Percentiles rank a stretch among this genome's conserved stretches.
phyloP scores from a whole-genome alignment of 1,139 yeast species.

The Diutina neorugosa region DNA sequence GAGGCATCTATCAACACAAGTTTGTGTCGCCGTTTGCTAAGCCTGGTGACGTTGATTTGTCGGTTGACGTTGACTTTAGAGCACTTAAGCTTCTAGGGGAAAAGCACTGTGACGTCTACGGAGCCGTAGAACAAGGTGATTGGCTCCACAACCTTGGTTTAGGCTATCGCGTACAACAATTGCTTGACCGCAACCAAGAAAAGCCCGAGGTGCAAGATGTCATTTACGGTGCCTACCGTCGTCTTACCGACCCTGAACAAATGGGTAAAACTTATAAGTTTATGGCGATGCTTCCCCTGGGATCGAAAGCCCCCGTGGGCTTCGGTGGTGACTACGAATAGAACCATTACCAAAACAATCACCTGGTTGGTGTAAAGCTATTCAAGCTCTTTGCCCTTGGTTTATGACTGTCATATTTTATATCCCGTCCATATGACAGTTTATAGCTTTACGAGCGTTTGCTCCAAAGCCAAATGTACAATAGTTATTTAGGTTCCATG shows the following conservation, averaged over 20 bases:
- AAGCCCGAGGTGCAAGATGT: conserved; percentile 9
- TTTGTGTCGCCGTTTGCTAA: conserved; percentile 64
- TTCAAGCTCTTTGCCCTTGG: too few relatives aligned
- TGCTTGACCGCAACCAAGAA: conserved; percentile 34
- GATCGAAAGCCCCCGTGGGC: conserved; percentile 25
- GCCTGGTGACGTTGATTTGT: conserved; percentile 75
- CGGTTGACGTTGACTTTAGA: conserved; percentile 74
- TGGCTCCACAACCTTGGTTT: conserved; percentile 72
- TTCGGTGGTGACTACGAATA: conserved; percentile 10
- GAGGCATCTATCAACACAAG: conserved; percentile 66
- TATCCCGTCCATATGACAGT: too few relatives aligned
- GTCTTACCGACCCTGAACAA: conserved; percentile 49
- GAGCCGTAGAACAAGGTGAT: conserved; percentile 70
- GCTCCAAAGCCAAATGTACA: too few relatives aligned
- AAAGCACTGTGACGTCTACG: conserved; percentile 20
- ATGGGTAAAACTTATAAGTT: conserved; percentile 79
- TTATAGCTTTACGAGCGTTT: too few relatives aligned
- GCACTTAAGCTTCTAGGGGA: conserved; percentile 28
- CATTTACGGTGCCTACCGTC: conserved; percentile 46
- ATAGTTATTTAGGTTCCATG: too few relatives aligned
- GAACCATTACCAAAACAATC: neutral
- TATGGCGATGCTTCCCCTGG: conserved; percentile 46
- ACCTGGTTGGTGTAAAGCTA: too few relatives aligned
- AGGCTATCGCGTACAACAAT: conserved; percentile 35
- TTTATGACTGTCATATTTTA: too few relatives aligned